Evolutionary conservation across 164 flowering plant species (phyloP).

Genomic region (Protea cynaroides): DNA sequence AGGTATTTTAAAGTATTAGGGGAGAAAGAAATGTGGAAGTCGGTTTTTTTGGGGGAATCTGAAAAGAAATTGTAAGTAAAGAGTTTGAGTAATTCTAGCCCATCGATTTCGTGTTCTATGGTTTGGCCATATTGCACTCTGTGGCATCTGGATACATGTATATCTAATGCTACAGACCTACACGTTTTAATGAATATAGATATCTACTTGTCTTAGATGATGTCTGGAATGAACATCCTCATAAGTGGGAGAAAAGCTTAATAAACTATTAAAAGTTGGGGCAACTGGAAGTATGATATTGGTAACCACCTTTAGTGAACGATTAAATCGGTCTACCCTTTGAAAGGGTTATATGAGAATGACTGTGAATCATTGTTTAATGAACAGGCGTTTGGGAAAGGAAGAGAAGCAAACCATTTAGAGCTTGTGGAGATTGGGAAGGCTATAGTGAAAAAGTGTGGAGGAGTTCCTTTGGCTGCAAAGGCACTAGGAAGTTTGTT

Average conservation of each 20-base stretch:
- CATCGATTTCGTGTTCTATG: no score
- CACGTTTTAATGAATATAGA: no score
- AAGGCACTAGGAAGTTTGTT: neutral
- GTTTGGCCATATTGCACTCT: no score
- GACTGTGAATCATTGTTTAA: neutral
- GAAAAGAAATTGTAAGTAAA: no score
- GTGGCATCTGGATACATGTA: no score
- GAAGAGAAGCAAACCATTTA: neutral
- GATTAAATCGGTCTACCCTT: neutral
- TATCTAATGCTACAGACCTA: no score
- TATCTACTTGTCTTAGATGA: no score
- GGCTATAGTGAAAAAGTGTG: neutral
- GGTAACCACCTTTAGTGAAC: neutral
- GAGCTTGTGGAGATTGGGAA: neutral
- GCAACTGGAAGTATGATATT: neutral
- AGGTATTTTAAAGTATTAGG: no score
- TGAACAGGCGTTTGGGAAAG: neutral
- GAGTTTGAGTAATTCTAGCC: no score
- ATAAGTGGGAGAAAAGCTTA: neutral
- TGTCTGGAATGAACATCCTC: neutral
- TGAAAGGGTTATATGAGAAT: neutral
- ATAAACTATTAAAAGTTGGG: neutral
- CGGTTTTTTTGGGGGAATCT: no score
- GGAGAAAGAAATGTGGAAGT: no score
- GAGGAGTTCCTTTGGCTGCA: neutral